A percentile compares a stretch with the other conserved stretches of the same genome.
phyloP scores from a whole-genome alignment of 768 basidiomycete genomes.

The Amanita inopinata region DNA sequence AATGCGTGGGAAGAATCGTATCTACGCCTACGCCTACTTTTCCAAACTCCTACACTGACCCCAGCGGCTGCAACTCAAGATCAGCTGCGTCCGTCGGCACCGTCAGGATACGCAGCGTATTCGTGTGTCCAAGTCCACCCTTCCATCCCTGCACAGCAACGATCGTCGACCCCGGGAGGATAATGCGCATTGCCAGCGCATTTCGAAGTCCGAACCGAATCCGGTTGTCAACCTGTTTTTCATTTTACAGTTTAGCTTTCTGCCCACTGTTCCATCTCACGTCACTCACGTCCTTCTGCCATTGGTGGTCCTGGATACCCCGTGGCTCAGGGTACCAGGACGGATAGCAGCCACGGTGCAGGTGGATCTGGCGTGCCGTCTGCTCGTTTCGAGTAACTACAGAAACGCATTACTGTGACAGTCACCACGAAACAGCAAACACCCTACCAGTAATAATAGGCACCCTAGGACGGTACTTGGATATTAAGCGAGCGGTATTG shows the following conservation, averaged over 20 bases:
- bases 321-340: slow-evolving; percentile 96
- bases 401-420: not conserved
- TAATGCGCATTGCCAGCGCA: slow-evolving; percentile 76
- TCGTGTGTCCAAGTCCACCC: slow-evolving; percentile 92
- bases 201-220: slow-evolving; percentile 81
- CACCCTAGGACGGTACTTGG: slow-evolving; percentile 89
- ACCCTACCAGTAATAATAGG: slow-evolving; percentile 85
- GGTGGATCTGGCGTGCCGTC: slow-evolving; percentile 92
- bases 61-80: slow-evolving; percentile 58
- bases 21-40: too few species aligned
- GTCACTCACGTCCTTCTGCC: slow-evolving; percentile 88
- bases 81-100: slow-evolving; percentile 79
- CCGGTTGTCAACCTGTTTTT: slow-evolving; percentile 86
- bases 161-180: slow-evolving; percentile 82
- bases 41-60: slow-evolving; percentile 17
- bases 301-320: slow-evolving; percentile 78
- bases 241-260: slow-evolving; percentile 11
- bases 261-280: not conserved
- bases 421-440: not conserved
- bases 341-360: slow-evolving; percentile 95
- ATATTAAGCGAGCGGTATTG: slow-evolving; percentile 89
- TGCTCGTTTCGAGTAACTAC: slow-evolving; percentile 92
- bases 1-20: not conserved
- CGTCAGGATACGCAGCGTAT: slow-evolving; percentile 76
- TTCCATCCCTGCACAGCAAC: slow-evolving; percentile 99